Conservation (phyloP, 2,329 filamentous ascomycete genomes). For the Talaromyces rugulosus region DNA sequence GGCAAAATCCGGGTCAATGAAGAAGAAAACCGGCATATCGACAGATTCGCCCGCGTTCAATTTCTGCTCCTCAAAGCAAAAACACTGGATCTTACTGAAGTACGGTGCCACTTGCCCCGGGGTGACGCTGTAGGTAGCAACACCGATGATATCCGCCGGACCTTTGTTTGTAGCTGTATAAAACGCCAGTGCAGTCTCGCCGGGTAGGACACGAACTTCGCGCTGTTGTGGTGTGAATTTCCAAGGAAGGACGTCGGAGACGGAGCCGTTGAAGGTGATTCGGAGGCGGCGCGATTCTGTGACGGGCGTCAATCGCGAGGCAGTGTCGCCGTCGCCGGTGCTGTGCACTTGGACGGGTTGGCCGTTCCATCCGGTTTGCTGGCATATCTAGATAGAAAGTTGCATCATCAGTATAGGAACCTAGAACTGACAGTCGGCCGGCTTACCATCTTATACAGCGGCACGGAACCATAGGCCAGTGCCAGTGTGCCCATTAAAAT, state of each 20-base stretch:
- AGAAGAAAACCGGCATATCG: slow-evolving; percentile 99
- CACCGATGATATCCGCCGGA: slow-evolving; percentile 90
- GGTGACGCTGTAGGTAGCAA: slow-evolving; percentile 96
- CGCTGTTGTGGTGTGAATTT: slow-evolving; percentile 96
- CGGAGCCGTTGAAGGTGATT: slow-evolving; percentile 93
- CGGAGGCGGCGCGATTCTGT: slow-evolving; percentile 77
- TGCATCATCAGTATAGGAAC: neutral
- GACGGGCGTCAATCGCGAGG: slow-evolving; percentile 74
- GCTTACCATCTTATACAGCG: slow-evolving; percentile 62
- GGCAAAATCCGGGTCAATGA: slow-evolving; percentile 91
- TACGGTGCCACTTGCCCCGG: slow-evolving; percentile 94
- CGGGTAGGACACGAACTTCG: slow-evolving; percentile 89
- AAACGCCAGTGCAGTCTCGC: slow-evolving; percentile 94
- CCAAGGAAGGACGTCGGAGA: slow-evolving; percentile 94
- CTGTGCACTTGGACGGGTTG: slow-evolving; percentile 80
- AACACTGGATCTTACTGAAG: slow-evolving; percentile 99
- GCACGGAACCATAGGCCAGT: slow-evolving; percentile 62
- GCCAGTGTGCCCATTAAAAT: slow-evolving; percentile 60
- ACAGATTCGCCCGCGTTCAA: slow-evolving; percentile 93
- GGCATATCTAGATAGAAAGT: slow-evolving; percentile 39
- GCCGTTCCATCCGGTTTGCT: slow-evolving; percentile 72
- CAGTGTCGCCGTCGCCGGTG: slow-evolving; percentile 63
- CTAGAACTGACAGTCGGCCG: slow-evolving; percentile 4
- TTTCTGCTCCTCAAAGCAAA: slow-evolving; percentile 96
- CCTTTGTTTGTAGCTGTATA: slow-evolving; percentile 94